Conservation (phyloP, 345 rosid species). For the Arabis hirsuta region DNA sequence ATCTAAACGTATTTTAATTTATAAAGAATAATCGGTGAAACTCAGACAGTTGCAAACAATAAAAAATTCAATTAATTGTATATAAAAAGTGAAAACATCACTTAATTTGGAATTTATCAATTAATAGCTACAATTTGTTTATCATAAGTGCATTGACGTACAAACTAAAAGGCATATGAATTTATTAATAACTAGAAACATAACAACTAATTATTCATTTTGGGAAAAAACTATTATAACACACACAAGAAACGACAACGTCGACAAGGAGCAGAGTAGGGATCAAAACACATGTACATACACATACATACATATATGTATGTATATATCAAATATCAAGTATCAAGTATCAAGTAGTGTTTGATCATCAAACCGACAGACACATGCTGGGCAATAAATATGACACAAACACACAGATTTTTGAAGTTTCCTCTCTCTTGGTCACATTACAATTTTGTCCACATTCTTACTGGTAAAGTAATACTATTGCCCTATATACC, state of each 20-base stretch:
- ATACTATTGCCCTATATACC: slow-evolving; percentile 46
- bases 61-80: too few relatives aligned
- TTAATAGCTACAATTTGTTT: too few relatives aligned
- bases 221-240: slow-evolving; percentile 2
- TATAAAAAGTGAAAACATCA: too few relatives aligned
- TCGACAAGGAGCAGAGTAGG: slow-evolving; percentile 42
- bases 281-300: slow-evolving; percentile 44
- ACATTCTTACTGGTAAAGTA: slow-evolving; percentile 36
- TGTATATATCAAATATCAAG: neutral
- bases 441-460: slow-evolving; percentile 46
- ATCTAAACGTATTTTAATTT: too few relatives aligned
- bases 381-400: slow-evolving; percentile 48
- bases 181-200: neutral
- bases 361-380: slow-evolving; percentile 44
- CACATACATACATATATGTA: slow-evolving; percentile 1
- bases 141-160: neutral
- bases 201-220: slow-evolving; percentile 20
- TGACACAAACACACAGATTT: slow-evolving; percentile 45
- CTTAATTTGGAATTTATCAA: too few relatives aligned
- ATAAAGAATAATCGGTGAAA: too few relatives aligned
- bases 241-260: slow-evolving; percentile 38
- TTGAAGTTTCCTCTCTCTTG: slow-evolving; percentile 47
- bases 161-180: neutral
- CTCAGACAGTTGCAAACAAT: too few relatives aligned
- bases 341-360: slow-evolving; percentile 27